These are phyloP conservation scores for Hypoxylon cercidicola DNA, from an alignment of 495 filamentous ascomycete genomes.

Conservation along the genomic window DNA sequence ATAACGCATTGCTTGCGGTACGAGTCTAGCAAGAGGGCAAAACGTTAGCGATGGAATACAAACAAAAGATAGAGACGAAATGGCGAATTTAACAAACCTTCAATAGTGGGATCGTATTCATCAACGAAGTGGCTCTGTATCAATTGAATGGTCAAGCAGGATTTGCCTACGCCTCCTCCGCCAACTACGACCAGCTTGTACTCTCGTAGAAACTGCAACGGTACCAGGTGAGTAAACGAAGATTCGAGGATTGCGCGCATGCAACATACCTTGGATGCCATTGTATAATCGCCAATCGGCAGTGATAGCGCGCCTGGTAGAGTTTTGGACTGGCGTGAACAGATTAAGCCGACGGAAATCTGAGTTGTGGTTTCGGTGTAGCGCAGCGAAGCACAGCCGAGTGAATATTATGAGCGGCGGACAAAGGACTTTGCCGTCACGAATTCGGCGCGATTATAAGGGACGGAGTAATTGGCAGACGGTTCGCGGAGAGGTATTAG, in stretches of 20 bases:
- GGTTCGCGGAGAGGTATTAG: not conserved
- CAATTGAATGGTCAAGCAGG: constrained; percentile 98
- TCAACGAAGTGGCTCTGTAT: constrained; percentile 99
- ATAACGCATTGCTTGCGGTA: constrained; percentile 99
- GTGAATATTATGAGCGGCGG: constrained; percentile 27
- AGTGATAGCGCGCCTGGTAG: constrained; percentile 18
- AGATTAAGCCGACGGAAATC: constrained; percentile 9
- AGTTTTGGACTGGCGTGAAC: not conserved
- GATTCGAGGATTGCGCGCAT: not conserved
- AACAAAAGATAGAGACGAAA: not conserved
- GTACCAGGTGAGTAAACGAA: constrained; percentile 10
- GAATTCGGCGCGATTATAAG: constrained; percentile 13
- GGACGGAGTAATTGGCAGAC: not conserved
- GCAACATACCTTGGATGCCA: constrained; percentile 58
- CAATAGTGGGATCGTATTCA: constrained; percentile 99
- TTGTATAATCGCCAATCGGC: constrained; percentile 44
- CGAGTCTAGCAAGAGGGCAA: constrained; percentile 71
- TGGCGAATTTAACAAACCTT: constrained; percentile 71
- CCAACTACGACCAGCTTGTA: constrained; percentile 99
- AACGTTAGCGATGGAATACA: constrained; percentile 14
- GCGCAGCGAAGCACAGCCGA: constrained; percentile 7
- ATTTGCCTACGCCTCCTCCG: constrained; percentile 98
- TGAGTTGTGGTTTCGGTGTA: constrained; percentile 14
- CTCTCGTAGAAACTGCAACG: constrained; percentile 89
- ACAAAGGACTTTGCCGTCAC: constrained; percentile 30